Evolutionary conservation across 2,329 filamentous ascomycete species (phyloP).

Genomic region (Ascochyta clinopodiicola): DNA sequence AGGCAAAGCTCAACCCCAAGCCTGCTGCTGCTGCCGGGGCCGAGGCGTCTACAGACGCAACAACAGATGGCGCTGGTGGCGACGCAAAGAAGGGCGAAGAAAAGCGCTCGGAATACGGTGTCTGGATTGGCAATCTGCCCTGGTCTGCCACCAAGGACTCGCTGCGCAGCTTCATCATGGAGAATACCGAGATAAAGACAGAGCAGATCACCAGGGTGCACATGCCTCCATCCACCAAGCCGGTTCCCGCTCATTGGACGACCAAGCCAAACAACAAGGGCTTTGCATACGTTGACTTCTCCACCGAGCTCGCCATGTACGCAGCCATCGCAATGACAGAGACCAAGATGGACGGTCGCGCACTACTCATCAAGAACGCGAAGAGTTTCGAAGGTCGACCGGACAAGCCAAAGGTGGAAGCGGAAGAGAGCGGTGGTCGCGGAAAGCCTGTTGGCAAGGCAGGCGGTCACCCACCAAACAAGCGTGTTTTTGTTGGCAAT

Average conservation of each 20-base stretch:
- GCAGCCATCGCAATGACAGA: conserved; percentile 89
- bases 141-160: conserved; percentile 78
- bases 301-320: conserved; percentile 69
- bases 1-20: conserved; percentile 64
- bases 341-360: conserved; percentile 75
- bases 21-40: conserved; percentile 20
- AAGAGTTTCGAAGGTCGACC: conserved; percentile 91
- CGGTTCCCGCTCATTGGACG: conserved; percentile 48
- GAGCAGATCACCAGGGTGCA: conserved; percentile 84
- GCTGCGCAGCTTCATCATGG: conserved; percentile 79
- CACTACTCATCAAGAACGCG: conserved; percentile 90
- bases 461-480: conserved; percentile 69
- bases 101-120: conserved; percentile 77
- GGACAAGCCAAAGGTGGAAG: conserved; percentile 62
- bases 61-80: conserved; percentile 22
- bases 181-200: conserved; percentile 64
- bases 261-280: conserved; percentile 78
- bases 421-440: conserved; percentile 23
- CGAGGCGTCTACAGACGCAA: conserved; percentile 15
- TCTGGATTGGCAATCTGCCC: conserved; percentile 97
- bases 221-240: conserved; percentile 65
- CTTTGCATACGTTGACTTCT: conserved; percentile 95
- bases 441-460: conserved; percentile 41
- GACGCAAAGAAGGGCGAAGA: conserved; percentile 48
- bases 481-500: conserved; percentile 80